phyloP scores from a whole-genome alignment of 2,329 filamentous ascomycete species.

The Drechslera avenae region DNA sequence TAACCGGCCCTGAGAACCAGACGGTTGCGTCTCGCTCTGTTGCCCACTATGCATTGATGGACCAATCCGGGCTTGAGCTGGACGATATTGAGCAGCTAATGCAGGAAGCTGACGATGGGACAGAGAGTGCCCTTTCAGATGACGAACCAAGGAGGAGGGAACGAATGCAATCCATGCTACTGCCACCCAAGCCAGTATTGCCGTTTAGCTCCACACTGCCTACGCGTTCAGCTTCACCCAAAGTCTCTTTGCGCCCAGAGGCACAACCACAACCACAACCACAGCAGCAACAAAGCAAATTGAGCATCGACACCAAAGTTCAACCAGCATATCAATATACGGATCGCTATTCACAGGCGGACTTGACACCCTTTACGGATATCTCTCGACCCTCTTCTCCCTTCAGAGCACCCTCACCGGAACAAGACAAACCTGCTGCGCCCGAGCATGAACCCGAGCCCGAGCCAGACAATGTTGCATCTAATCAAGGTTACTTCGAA shows the following conservation, averaged over 20 bases:
- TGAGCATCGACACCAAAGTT: constrained; percentile 31
- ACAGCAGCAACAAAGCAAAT: constrained; percentile 18
- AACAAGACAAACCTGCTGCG: constrained; percentile 9
- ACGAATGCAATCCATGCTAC: constrained; percentile 46
- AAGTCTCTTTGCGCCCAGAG: constrained; percentile 40
- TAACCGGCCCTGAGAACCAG: constrained; percentile 47
- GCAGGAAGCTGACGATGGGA: constrained; percentile 48
- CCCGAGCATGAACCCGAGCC: background rate
- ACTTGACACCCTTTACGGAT: constrained; percentile 43
- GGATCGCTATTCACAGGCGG: constrained; percentile 27
- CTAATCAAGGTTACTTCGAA: constrained; percentile 8
- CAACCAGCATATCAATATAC: constrained; percentile 8
- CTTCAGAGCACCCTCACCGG: constrained; percentile 24
- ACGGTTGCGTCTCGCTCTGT: constrained; percentile 50
- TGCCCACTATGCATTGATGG: constrained; percentile 64
- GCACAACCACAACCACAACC: constrained; percentile 13
- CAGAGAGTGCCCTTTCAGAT: constrained; percentile 26
- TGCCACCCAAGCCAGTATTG: constrained; percentile 46
- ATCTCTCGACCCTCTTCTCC: constrained; percentile 41
- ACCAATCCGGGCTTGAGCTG: constrained; percentile 53
- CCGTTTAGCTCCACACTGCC: constrained; percentile 31
- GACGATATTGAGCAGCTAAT: constrained; percentile 55
- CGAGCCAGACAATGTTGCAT: background rate
- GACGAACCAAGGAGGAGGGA: constrained; percentile 33
- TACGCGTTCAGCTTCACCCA: constrained; percentile 44